phyloP scores from a whole-genome alignment of 2,329 filamentous ascomycete genomes.

The Fusarium liriodendri region DNA sequence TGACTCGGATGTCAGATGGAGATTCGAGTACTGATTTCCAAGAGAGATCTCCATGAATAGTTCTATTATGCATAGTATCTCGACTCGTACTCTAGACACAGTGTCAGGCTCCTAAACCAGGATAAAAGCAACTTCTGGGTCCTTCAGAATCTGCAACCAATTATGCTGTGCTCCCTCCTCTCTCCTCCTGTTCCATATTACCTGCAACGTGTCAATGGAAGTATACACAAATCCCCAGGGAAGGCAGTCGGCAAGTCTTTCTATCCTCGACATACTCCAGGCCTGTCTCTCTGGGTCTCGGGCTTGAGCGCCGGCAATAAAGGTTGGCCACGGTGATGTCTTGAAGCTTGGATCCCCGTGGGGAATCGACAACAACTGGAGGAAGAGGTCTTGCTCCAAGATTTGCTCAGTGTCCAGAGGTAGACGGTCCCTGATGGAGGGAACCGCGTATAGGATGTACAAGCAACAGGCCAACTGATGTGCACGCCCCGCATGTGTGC shows the following conservation, averaged over 20 bases:
- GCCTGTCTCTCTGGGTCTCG: not conserved
- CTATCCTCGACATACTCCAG: conserved; percentile 10
- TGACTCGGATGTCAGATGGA: conserved; percentile 73
- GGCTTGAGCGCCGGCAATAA: conserved; percentile 12
- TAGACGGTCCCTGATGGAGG: not conserved
- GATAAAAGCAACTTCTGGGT: conserved; percentile 10
- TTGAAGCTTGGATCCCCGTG: conserved; percentile 19
- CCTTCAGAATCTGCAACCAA: conserved; percentile 16
- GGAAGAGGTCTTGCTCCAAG: not conserved
- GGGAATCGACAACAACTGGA: not conserved
- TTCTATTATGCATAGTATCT: not conserved
- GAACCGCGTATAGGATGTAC: conserved; percentile 12
- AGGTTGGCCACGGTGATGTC: conserved; percentile 18
- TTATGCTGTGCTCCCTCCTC: not conserved
- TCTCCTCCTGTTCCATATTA: not conserved
- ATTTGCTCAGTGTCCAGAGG: not conserved
- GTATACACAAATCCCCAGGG: conserved; percentile 18
- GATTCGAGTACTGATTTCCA: conserved; percentile 66
- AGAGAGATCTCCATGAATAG: not conserved
- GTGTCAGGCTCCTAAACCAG: not conserved
- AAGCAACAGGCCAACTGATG: conserved; percentile 13
- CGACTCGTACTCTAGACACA: not conserved
- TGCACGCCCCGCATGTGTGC: conserved; percentile 11
- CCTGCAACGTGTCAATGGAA: conserved; percentile 7
- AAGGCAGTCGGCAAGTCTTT: not conserved